Evolutionary conservation across 2,329 filamentous ascomycete genomes (phyloP).

Genomic region (Colletotrichum euphorbiae): DNA sequence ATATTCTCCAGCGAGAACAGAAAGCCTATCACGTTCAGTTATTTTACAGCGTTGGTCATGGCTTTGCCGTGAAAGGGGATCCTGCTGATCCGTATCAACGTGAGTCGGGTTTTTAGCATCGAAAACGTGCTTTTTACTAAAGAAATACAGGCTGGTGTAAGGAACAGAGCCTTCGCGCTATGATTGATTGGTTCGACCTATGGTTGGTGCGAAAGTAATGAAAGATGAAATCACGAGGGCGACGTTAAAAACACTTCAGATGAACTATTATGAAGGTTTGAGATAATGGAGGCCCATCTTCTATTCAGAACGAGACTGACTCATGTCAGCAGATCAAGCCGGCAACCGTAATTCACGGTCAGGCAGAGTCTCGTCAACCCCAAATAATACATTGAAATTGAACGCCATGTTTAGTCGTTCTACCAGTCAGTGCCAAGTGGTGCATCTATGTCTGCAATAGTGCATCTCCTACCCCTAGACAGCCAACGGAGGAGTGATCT

Average conservation of each 20-base stretch:
- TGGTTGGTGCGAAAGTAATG: slow-evolving; percentile 41
- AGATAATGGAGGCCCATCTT: too few relatives aligned
- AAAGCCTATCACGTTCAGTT: slow-evolving; percentile 71
- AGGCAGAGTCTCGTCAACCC: too few relatives aligned
- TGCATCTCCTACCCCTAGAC: too few relatives aligned
- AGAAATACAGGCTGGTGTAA: slow-evolving; percentile 47
- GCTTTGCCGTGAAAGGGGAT: slow-evolving; percentile 72
- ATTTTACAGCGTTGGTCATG: slow-evolving; percentile 71
- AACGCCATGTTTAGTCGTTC: too few relatives aligned
- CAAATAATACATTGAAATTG: too few relatives aligned
- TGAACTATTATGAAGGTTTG: too few relatives aligned
- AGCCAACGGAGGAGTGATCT: background rate
- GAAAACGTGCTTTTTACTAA: background rate
- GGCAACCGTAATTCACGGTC: too few relatives aligned
- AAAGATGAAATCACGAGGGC: too few relatives aligned
- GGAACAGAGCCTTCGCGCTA: slow-evolving; percentile 46
- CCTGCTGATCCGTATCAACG: slow-evolving; percentile 46
- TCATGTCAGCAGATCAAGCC: too few relatives aligned
- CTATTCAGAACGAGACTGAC: too few relatives aligned
- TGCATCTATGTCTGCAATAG: too few relatives aligned
- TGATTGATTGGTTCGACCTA: slow-evolving; percentile 46
- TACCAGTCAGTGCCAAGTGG: background rate
- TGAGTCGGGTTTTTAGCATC: background rate
- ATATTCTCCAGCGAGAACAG: slow-evolving; percentile 53
- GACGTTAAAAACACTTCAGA: too few relatives aligned